phyloP scores from a whole-genome alignment of 768 basidiomycete genomes.

The Auriculariales sp. region DNA sequence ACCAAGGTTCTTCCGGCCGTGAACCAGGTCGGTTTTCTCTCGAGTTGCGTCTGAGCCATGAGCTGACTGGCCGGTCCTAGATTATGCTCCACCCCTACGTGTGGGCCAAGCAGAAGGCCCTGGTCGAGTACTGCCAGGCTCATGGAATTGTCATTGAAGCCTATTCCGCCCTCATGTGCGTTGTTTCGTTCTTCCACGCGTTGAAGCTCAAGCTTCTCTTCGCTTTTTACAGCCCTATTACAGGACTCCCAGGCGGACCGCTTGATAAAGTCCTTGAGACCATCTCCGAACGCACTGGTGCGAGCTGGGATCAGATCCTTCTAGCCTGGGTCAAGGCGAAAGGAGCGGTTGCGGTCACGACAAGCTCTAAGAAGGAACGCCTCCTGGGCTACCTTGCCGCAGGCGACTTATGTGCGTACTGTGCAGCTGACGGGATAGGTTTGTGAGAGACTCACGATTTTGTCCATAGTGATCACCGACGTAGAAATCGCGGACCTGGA shows the following conservation, averaged over 20 bases:
- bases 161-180: constrained; percentile 52
- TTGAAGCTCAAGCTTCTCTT: not conserved
- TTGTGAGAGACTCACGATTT: no score
- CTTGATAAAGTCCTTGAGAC: constrained; percentile 41
- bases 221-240: constrained; percentile 35
- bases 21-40: constrained; percentile 37
- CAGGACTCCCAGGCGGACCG: constrained; percentile 42
- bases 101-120: constrained; percentile 31
- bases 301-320: constrained; percentile 49
- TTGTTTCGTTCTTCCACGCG: not conserved
- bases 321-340: constrained; percentile 62
- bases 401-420: no score
- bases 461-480: constrained; percentile 27
- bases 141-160: constrained; percentile 57
- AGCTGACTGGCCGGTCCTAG: no score
- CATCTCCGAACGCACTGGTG: constrained; percentile 36
- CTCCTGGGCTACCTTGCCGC: constrained; percentile 54
- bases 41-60: not conserved
- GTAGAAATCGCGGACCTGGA: constrained; percentile 44
- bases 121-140: constrained; percentile 40
- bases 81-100: constrained; percentile 64
- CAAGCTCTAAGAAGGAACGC: constrained; percentile 46
- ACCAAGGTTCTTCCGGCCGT: constrained; percentile 49
- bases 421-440: no score
- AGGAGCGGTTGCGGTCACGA: constrained; percentile 48